Conservation (phyloP, 495 filamentous ascomycete genomes). For the Terfezia boudieri region DNA sequence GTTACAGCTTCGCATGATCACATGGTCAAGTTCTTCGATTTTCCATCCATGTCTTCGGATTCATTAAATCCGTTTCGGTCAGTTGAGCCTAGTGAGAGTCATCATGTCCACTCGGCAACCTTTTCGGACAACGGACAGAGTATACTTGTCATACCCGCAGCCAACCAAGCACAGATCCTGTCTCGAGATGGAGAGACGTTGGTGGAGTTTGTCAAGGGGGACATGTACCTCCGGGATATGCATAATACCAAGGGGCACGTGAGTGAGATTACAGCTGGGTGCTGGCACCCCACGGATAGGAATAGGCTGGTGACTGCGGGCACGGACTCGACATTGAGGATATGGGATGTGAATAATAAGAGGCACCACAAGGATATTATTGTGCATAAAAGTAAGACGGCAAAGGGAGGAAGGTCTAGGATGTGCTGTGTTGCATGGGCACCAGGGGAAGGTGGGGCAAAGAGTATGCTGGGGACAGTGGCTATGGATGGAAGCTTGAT, state of each 20-base stretch:
- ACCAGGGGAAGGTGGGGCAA: constrained; percentile 46
- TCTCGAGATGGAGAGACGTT: constrained; percentile 67
- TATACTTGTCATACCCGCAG: constrained; percentile 66
- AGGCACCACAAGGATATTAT: constrained; percentile 78
- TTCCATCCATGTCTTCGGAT: constrained; percentile 83
- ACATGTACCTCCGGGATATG: constrained; percentile 95
- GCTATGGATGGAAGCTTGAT: constrained; percentile 74
- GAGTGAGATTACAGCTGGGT: constrained; percentile 64
- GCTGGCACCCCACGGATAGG: constrained; percentile 67
- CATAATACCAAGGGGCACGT: constrained; percentile 92
- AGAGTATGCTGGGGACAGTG: constrained; percentile 59
- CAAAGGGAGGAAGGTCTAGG: constrained; percentile 70
- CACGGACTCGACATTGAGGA: constrained; percentile 78
- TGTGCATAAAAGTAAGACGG: constrained; percentile 75
- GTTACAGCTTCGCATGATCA: constrained; percentile 80
- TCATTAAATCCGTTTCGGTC: constrained; percentile 83
- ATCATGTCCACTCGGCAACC: constrained; percentile 60
- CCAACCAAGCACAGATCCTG: constrained; percentile 71
- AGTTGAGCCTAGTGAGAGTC: constrained; percentile 74
- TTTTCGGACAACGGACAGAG: constrained; percentile 65
- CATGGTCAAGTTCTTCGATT: constrained; percentile 80
- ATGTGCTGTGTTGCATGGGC: constrained; percentile 82
- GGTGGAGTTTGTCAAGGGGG: constrained; percentile 80
- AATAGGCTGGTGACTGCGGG: constrained; percentile 74
- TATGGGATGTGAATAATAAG: constrained; percentile 86